phyloP scores from a whole-genome alignment of 2,329 filamentous ascomycete genomes.

The Didymella arachidicola region DNA sequence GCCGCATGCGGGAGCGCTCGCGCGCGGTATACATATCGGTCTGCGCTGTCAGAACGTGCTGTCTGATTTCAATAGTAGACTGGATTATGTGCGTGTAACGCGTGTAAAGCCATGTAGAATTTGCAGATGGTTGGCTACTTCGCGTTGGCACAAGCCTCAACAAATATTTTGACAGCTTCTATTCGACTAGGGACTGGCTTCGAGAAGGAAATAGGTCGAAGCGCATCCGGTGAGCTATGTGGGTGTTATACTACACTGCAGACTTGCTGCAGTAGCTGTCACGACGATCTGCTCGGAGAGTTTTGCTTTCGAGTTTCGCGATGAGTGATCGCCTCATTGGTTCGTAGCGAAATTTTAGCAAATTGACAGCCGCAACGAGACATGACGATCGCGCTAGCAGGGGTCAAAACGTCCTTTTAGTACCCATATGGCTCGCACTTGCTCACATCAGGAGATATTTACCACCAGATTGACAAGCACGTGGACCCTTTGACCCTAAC shows the following conservation, averaged over 20 bases:
- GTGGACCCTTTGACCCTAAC: neutral
- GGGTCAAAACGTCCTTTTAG: neutral
- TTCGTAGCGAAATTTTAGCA: neutral
- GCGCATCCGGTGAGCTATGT: constrained; percentile 18
- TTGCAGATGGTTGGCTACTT: constrained; percentile 2
- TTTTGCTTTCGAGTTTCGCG: neutral
- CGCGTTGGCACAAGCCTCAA: constrained; percentile 8
- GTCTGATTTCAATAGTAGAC: neutral
- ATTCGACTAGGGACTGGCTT: neutral
- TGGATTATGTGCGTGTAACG: constrained; percentile 6
- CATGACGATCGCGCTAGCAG: constrained; percentile 5
- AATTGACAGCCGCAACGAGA: neutral
- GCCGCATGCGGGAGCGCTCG: constrained; percentile 14
- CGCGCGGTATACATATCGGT: constrained; percentile 13
- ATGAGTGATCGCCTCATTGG: constrained; percentile 1
- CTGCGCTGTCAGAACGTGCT: constrained; percentile 18
- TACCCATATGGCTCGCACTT: neutral
- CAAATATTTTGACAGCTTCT: constrained; percentile 11
- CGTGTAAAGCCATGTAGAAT: constrained; percentile 9
- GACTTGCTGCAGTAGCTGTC: constrained; percentile 2
- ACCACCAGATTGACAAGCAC: constrained; percentile 1
- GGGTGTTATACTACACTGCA: constrained; percentile 2
- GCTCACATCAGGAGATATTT: neutral
- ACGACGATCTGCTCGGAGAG: neutral
- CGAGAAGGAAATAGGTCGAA: constrained; percentile 4